Evolutionary conservation across 768 basidiomycete species (phyloP).

Genomic region (Pulveroboletus sp.): DNA sequence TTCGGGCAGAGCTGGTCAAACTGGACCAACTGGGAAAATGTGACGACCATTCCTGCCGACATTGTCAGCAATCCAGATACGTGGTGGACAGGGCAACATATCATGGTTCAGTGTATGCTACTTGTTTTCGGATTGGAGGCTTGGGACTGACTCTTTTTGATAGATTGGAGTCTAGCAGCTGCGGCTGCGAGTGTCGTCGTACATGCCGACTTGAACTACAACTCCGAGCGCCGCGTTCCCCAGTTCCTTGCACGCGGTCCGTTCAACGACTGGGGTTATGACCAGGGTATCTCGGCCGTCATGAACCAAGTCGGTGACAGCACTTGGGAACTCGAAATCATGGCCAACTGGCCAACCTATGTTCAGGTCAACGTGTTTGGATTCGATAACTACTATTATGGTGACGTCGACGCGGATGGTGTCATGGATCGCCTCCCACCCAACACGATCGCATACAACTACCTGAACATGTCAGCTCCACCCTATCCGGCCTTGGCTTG

Average conservation of each 20-base stretch:
- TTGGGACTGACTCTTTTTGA: slow-evolving; percentile 1
- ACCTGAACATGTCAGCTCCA: slow-evolving; percentile 88
- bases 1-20: slow-evolving; percentile 82
- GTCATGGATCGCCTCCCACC: slow-evolving; percentile 89
- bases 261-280: slow-evolving; percentile 92
- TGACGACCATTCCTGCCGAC: slow-evolving; percentile 58
- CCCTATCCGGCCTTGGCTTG: slow-evolving; percentile 87
- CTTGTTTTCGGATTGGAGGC: background rate
- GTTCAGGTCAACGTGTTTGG: slow-evolving; percentile 90
- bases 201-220: slow-evolving; percentile 73
- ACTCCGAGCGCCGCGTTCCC: slow-evolving; percentile 70
- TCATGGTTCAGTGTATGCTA: slow-evolving; percentile 82
- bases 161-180: slow-evolving; percentile 77
- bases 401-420: slow-evolving; percentile 85
- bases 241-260: slow-evolving; percentile 85
- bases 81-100: slow-evolving; percentile 83
- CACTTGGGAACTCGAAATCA: slow-evolving; percentile 84
- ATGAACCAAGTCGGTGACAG: slow-evolving; percentile 66
- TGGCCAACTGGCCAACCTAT: slow-evolving; percentile 87
- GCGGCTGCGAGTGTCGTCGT: slow-evolving; percentile 63
- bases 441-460: slow-evolving; percentile 82
- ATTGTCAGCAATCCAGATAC: slow-evolving; percentile 45
- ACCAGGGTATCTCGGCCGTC: slow-evolving; percentile 69
- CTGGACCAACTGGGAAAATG: slow-evolving; percentile 79
- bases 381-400: slow-evolving; percentile 91